Evolutionary conservation across 768 basidiomycete species (phyloP).

Genomic region (Hygrophorus russula): DNA sequence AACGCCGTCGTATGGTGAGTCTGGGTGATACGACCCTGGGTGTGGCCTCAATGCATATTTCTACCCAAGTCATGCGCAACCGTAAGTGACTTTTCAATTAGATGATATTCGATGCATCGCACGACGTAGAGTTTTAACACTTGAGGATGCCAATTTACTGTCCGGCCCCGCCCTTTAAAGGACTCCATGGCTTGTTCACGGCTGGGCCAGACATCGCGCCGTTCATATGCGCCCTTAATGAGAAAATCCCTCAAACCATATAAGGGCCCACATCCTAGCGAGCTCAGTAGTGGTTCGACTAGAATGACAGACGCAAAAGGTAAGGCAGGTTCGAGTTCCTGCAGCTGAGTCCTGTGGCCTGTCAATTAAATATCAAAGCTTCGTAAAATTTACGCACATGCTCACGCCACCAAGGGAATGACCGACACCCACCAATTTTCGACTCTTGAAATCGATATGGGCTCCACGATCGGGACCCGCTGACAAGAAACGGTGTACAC

Average conservation of each 20-base stretch:
- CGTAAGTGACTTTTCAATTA: neutral
- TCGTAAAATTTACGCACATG: constrained; percentile 31
- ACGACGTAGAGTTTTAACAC: constrained; percentile 46
- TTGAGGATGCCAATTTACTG: constrained; percentile 38
- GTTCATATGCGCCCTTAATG: constrained; percentile 34
- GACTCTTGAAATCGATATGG: constrained; percentile 32
- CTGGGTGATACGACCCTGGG: constrained; percentile 17
- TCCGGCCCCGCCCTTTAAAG: constrained; percentile 24
- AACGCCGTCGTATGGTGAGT: constrained; percentile 27
- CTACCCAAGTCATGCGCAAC: constrained; percentile 16
- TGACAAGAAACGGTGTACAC: constrained; percentile 44
- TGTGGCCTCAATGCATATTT: constrained; percentile 33
- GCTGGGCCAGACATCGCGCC: constrained; percentile 41
- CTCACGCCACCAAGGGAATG: constrained; percentile 60
- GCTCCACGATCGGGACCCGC: constrained; percentile 26
- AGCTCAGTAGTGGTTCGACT: constrained; percentile 54
- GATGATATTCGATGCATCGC: constrained; percentile 11
- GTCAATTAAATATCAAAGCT: constrained; percentile 3
- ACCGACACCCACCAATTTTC: constrained; percentile 52
- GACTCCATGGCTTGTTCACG: constrained; percentile 27
- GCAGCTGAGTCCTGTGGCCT: constrained; percentile 37
- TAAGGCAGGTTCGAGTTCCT: constrained; percentile 31
- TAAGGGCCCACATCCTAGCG: constrained; percentile 33
- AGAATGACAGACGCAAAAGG: constrained; percentile 43
- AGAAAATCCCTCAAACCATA: constrained; percentile 27